Evolutionary conservation across 768 basidiomycete species (phyloP), one percentile per base, ranked within the genome.

Genomic region (Termitomyces titanicus): DNA sequence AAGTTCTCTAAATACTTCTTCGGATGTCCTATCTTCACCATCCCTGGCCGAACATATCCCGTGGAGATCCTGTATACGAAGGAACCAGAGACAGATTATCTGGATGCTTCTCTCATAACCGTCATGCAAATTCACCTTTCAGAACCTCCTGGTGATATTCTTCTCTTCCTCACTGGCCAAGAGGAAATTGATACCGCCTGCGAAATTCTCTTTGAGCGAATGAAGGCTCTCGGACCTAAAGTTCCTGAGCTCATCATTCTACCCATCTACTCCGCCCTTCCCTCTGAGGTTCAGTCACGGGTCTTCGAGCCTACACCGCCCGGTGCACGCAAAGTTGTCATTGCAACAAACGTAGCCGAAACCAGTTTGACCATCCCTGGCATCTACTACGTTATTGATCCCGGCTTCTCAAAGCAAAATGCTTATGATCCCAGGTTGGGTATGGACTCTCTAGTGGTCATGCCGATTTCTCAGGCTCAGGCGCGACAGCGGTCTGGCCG

Each of bases 1-100:
- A 98, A 98, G 76, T 99, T 99, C 72, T 95, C 96, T 22, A 94
- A 94, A 66, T 99, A 99, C 79, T 99, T 99, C 79, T 97, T 88
- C 69, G 93, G 91, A 6, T 98, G 95, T 71, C 96, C 97, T 27
- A 98, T 99, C 71, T 98, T 98, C 80, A 97, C 96, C 35, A 98
- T 99, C 61, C 97, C 97, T n/a, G 97, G 97, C 63, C 88, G 95
- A 65, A 94, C 94, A n/a, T 98, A 92, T 73, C 97, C 97, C 6
- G 97, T 98, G 59, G 97, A 99, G 71, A 82, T 91, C 29, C 77
- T 98, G n/a, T 99, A 98, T 74, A 98, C 96, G 62, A 98, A 98
- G 69, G 97, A 99, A 66, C 97, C 97, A 0, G 97, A 98, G 71
- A 81, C 83, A 20, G 97, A 99, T 71, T 99, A 99, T 71, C 84